Percentiles rank a stretch among this genome's conserved stretches.
These are phyloP conservation scores for Sordariomycetes sp. DNA, from an alignment of 2,329 filamentous ascomycete species.

Conservation along the genomic window DNA sequence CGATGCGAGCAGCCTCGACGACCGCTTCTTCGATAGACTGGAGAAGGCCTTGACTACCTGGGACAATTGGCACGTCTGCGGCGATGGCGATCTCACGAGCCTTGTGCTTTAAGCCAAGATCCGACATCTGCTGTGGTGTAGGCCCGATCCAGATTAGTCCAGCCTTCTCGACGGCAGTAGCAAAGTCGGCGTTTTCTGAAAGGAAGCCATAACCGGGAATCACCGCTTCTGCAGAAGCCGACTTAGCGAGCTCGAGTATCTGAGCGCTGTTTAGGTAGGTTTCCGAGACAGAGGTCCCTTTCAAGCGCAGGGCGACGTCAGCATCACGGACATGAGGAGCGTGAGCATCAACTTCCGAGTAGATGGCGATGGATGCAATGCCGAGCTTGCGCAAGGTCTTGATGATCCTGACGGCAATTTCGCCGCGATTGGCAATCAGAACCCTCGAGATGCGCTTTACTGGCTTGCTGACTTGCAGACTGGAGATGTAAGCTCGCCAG, in stretches of 20 bases:
- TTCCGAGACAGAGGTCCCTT: conserved; percentile 28
- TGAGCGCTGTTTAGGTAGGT: conserved; percentile 61
- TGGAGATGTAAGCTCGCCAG: conserved; percentile 20
- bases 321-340: conserved; percentile 64
- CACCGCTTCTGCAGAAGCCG: conserved; percentile 42
- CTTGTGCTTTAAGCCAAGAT: conserved; percentile 26
- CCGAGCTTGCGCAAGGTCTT: conserved; percentile 57
- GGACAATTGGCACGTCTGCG: conserved; percentile 22
- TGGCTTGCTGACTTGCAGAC: neutral
- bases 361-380: conserved; percentile 61
- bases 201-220: conserved; percentile 62
- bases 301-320: conserved; percentile 56
- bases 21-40: conserved; percentile 16
- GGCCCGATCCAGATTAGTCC: conserved; percentile 55
- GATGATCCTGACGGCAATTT: conserved; percentile 65
- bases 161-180: conserved; percentile 36
- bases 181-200: conserved; percentile 54
- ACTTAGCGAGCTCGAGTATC: conserved; percentile 42
- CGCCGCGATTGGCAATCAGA: conserved; percentile 68
- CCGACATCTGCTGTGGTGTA: conserved; percentile 29
- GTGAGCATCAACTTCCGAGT: conserved; percentile 52
- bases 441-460: conserved; percentile 9
- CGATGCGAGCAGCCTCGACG: conserved; percentile 15
- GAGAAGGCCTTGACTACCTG: conserved; percentile 19
- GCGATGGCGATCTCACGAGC: conserved; percentile 22